A percentile compares a stretch with the other conserved stretches of the same genome.
Conservation (phyloP, 176 grass and related monocot species). For the Oryza glumipatula region DNA sequence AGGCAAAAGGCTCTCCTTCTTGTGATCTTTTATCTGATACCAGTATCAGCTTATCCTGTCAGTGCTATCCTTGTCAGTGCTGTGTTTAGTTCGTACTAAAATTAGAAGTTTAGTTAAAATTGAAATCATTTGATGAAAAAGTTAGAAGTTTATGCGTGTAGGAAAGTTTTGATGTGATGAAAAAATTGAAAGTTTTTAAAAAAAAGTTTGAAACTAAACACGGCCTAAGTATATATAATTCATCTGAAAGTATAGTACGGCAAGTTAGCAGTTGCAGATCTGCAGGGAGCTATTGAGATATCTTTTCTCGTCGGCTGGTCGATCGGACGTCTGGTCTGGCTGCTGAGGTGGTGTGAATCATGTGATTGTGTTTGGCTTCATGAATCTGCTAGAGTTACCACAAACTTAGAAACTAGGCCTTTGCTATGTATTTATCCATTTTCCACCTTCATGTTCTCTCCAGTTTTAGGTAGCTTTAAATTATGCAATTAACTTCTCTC, state of each 20-base stretch:
- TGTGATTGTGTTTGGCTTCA: neutral
- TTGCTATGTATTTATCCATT: too few species aligned
- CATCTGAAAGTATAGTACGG: neutral
- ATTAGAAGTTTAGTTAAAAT: too few species aligned
- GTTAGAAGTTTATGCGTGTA: too few species aligned
- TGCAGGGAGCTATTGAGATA: neutral
- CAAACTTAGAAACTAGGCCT: neutral
- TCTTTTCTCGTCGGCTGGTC: neutral
- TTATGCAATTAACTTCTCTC: too few species aligned
- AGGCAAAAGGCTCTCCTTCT: neutral
- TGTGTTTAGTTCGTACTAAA: too few species aligned
- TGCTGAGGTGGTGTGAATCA: neutral
- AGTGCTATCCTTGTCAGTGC: too few species aligned
- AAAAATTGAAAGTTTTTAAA: too few species aligned
- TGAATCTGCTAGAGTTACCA: neutral
- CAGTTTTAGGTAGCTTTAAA: too few species aligned
- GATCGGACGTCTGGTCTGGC: neutral
- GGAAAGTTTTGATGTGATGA: too few species aligned
- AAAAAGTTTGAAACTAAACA: too few species aligned
- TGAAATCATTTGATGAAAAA: too few species aligned
- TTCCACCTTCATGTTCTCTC: too few species aligned
- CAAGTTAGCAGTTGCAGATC: neutral
- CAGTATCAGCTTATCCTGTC: neutral
- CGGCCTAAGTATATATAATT: neutral
- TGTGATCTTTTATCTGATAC: neutral